Evolutionary conservation across 768 basidiomycete genomes (phyloP), one percentile per base, ranked within the genome.

Genomic region (Fistulinella prunicolor): DNA sequence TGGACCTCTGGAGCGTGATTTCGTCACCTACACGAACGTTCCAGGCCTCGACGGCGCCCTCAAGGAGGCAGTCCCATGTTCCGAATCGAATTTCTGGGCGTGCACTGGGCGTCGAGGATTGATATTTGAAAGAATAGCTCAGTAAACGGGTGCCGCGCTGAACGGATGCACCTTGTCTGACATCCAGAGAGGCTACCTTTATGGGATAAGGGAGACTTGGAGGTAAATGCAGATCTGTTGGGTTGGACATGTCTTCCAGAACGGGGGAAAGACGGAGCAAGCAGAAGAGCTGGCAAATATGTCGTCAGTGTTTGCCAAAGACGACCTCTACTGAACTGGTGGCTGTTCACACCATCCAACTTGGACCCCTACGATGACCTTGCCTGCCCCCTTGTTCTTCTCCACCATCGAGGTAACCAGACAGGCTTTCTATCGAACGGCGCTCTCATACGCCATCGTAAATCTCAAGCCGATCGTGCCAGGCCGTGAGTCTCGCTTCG

Each of bases 401-500:
- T 87, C 88, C 9, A 83, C 85, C 1, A 81, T 90, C 44, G 88
- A 90, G 53, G 88, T 91, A 9, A 81, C 86, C 6, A 75, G 76
- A 35, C 89, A 91, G 62, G 80, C 74, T 0, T 91, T 94, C 67
- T 85, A 86, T 59, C 77, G 81, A 21, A 77, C 81, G 4, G 56
- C 80, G 1, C 74, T 87, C 12, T 81, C 87, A 0, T 88, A 79
- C 66, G 95, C 89, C 2, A 86, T 96, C 53, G 94, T 97, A 38
- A 98, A 98, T 64, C 80, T 96, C 51, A 96, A 93, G 59, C 95
- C 94, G 1, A 84, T 96, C 55, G 82, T 94, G 9, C 92, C 93
- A 34, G 94, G 94, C 40, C 94, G 95, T 98, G 67, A 70, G 90
- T 79, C 34, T 20, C 5, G 10, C 26, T 9, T 3, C n/a, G 22